Conservation (phyloP, 2,329 filamentous ascomycete genomes). For the Fonsecaea pedrosoi region DNA sequence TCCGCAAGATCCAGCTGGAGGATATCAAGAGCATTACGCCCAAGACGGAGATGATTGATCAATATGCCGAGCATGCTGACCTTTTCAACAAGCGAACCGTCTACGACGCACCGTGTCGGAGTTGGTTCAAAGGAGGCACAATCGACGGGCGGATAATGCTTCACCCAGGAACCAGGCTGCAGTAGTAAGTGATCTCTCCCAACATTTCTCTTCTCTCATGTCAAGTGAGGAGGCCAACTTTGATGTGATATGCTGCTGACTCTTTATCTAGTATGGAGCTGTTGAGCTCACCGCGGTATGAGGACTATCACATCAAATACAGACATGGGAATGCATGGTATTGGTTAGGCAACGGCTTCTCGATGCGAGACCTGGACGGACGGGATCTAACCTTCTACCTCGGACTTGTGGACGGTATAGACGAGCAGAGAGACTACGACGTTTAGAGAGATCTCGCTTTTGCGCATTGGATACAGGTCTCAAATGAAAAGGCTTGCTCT, state of each 20-base stretch:
- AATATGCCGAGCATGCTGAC: constrained; percentile 43
- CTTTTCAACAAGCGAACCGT: constrained; percentile 44
- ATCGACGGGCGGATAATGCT: constrained; percentile 44
- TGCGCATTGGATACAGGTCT: too few relatives aligned
- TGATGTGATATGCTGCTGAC: too few relatives aligned
- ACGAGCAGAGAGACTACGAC: not conserved
- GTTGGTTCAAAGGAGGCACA: constrained; percentile 16
- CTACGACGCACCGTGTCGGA: constrained; percentile 15
- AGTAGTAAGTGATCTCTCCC: too few relatives aligned
- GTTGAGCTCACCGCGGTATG: constrained; percentile 31
- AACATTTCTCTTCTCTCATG: too few relatives aligned
- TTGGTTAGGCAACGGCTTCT: constrained; percentile 53
- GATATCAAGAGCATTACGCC: constrained; percentile 42
- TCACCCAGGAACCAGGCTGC: too few relatives aligned
- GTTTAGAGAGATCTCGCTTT: too few relatives aligned
- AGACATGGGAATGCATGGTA: constrained; percentile 45
- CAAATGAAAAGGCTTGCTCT: too few relatives aligned
- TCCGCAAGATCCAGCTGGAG: constrained; percentile 40
- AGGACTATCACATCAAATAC: constrained; percentile 24
- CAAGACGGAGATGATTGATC: constrained; percentile 40
- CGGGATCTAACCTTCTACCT: constrained; percentile 27
- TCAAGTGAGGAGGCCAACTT: too few relatives aligned
- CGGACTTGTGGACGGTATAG: not conserved
- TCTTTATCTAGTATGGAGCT: too few relatives aligned
- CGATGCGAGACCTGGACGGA: constrained; percentile 19